Percentiles rank a stretch among this genome's conserved stretches.
Evolutionary conservation across 1,139 yeast species (phyloP).

Genomic region (Zygosaccharomyces pseudobailii): DNA sequence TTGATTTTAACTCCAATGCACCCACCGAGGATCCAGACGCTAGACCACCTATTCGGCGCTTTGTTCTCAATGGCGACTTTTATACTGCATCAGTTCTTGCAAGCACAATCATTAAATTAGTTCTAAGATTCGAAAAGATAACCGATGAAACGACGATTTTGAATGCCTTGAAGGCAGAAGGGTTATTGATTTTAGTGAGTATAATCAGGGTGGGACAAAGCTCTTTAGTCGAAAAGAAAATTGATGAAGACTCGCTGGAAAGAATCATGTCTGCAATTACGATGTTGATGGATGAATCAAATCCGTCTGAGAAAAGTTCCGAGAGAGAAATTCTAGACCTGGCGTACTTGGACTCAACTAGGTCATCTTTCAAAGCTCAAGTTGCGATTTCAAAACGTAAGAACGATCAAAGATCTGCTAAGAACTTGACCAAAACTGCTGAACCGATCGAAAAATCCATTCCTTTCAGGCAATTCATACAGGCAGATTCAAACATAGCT

Average conservation of each 20-base stretch:
- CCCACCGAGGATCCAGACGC: slow-evolving; percentile 31
- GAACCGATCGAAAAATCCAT: slow-evolving; percentile 82
- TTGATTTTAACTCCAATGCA: slow-evolving; percentile 37
- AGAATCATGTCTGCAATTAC: slow-evolving; percentile 81
- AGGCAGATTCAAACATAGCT: slow-evolving; percentile 40
- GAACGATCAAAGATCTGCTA: slow-evolving; percentile 56
- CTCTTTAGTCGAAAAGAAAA: slow-evolving; percentile 64
- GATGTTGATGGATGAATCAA: slow-evolving; percentile 64
- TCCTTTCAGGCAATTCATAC: slow-evolving; percentile 75
- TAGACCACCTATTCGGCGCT: slow-evolving; percentile 74
- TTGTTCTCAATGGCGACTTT: slow-evolving; percentile 82
- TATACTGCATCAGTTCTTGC: slow-evolving; percentile 86
- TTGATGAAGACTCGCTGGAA: slow-evolving; percentile 94
- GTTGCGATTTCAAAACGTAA: slow-evolving; percentile 47
- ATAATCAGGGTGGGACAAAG: slow-evolving; percentile 87
- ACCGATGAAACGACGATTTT: slow-evolving; percentile 51
- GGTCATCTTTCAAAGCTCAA: slow-evolving; percentile 70
- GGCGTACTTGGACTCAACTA: slow-evolving; percentile 85
- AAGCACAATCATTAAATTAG: slow-evolving; percentile 83
- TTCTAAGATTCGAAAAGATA: slow-evolving; percentile 66
- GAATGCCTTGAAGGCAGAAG: slow-evolving; percentile 92
- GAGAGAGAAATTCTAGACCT: slow-evolving; percentile 49
- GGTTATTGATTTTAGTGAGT: slow-evolving; percentile 86
- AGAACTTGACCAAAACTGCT: slow-evolving; percentile 59
- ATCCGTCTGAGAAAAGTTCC: slow-evolving; percentile 37